A percentile compares a stretch with the other conserved stretches of the same genome.
phyloP scores from a whole-genome alignment of 2,329 filamentous ascomycete species.

The Aureobasidium leucospermi region DNA sequence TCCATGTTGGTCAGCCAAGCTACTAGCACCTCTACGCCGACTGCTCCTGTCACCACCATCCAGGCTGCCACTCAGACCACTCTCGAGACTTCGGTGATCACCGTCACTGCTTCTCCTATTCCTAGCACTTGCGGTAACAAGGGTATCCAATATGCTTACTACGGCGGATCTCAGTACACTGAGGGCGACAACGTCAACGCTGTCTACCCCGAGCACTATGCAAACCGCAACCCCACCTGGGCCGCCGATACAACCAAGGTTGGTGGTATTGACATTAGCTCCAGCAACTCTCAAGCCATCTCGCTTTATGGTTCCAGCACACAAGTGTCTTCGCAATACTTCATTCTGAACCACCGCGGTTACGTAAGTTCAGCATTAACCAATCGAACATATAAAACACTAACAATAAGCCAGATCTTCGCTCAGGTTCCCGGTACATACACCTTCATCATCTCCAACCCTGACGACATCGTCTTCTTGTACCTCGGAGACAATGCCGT shows the following conservation, averaged over 20 bases:
- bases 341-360: slow-evolving; percentile 20
- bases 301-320: not conserved
- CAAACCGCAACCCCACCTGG: not conserved
- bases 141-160: slow-evolving; percentile 2
- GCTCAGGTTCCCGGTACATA: slow-evolving; percentile 18
- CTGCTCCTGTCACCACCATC: not conserved
- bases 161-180: not conserved
- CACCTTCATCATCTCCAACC: slow-evolving; percentile 18
- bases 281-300: not conserved
- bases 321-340: not conserved
- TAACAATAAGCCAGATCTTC: not conserved
- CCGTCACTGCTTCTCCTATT: slow-evolving; percentile 19
- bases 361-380: slow-evolving; percentile 13
- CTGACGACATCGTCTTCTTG: slow-evolving; percentile 21
- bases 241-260: not conserved
- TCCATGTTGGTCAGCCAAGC: slow-evolving; percentile 11
- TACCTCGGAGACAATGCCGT: slow-evolving; percentile 20
- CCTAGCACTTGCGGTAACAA: slow-evolving; percentile 6
- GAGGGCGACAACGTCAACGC: not conserved
- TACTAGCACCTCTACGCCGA: slow-evolving; percentile 5
- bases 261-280: not conserved
- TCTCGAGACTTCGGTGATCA: slow-evolving; percentile 3
- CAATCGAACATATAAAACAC: not conserved
- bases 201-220: not conserved
- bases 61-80: slow-evolving; percentile 19